Evolutionary conservation across 345 rosid species (phyloP).

Genomic region (Balakata baccata): DNA sequence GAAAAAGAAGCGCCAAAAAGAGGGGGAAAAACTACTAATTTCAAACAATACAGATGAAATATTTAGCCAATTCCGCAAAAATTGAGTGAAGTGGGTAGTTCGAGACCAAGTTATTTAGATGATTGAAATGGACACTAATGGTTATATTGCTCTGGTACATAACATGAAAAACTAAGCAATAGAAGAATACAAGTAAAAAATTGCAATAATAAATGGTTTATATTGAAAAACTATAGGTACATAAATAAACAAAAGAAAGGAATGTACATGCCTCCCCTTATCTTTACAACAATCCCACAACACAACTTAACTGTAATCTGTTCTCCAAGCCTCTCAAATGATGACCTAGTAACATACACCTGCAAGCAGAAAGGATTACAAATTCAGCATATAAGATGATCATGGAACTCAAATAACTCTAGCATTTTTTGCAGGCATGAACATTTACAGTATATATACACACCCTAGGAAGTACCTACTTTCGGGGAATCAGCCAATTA

Average conservation of each 20-base stretch:
- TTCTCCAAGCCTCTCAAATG: conserved; percentile 93
- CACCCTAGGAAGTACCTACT: neutral
- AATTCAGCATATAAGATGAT: neutral
- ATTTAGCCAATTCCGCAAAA: neutral
- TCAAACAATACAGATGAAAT: neutral
- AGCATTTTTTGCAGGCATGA: neutral
- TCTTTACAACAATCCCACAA: conserved; percentile 73
- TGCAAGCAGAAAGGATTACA: conserved; percentile 27
- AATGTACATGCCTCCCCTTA: conserved; percentile 43
- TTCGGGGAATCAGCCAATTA: neutral
- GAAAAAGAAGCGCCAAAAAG: too few species aligned
- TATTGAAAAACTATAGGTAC: neutral
- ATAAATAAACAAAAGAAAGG: conserved; percentile 22
- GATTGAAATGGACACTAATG: neutral
- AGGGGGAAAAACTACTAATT: neutral
- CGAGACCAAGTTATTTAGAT: neutral
- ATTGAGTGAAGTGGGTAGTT: neutral
- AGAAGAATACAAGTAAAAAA: neutral
- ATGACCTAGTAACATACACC: conserved; percentile 96
- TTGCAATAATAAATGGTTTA: neutral
- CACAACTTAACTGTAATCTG: conserved; percentile 86
- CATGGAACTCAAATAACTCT: neutral
- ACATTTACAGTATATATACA: neutral
- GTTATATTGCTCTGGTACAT: neutral
- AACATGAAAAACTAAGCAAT: neutral